A percentile compares a stretch with the other conserved stretches of the same genome.
Evolutionary conservation across 75 land plant species (phyloP).

Genomic region (Selaginella tamariscina): DNA sequence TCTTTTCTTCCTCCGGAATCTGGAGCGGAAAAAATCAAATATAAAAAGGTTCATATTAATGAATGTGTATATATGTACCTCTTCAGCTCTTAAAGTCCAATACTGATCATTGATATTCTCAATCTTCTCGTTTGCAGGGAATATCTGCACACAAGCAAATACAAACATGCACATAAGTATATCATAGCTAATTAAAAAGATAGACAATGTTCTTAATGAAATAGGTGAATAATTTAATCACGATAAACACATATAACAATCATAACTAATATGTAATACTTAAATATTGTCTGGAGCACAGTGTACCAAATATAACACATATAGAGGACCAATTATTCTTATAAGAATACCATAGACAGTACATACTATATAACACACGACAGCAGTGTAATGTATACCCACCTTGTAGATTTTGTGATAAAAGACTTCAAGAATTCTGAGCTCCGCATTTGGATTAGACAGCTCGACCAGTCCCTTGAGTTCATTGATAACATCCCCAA

Average conservation of each 20-base stretch:
- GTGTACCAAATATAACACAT: too few species aligned
- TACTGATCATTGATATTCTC: conserved; percentile 95
- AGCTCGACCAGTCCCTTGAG: conserved; percentile 80
- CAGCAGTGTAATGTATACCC: too few species aligned
- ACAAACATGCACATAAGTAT: conserved; percentile 8
- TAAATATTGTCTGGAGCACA: too few species aligned
- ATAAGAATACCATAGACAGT: too few species aligned
- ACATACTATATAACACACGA: too few species aligned
- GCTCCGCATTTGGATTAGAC: conserved; percentile 79
- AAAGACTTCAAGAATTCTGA: conserved; percentile 85
- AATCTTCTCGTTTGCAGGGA: conserved; percentile 73
- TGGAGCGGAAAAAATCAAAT: conserved; percentile 18
- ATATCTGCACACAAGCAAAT: conserved; percentile 43
- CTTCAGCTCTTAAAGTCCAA: conserved; percentile 96
- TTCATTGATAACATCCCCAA: conserved; percentile 87
- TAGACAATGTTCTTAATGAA: too few species aligned
- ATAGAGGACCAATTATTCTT: too few species aligned
- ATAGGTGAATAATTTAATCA: too few species aligned
- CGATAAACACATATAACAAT: too few species aligned
- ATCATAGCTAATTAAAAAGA: neutral
- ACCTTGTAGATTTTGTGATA: conserved; percentile 98
- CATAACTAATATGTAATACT: too few species aligned
- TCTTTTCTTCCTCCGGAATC: conserved; percentile 97
- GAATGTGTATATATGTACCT: conserved; percentile 34
- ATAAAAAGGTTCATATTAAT: neutral